Conservation (phyloP, 331 rosid species). For the Acacia concinna region DNA sequence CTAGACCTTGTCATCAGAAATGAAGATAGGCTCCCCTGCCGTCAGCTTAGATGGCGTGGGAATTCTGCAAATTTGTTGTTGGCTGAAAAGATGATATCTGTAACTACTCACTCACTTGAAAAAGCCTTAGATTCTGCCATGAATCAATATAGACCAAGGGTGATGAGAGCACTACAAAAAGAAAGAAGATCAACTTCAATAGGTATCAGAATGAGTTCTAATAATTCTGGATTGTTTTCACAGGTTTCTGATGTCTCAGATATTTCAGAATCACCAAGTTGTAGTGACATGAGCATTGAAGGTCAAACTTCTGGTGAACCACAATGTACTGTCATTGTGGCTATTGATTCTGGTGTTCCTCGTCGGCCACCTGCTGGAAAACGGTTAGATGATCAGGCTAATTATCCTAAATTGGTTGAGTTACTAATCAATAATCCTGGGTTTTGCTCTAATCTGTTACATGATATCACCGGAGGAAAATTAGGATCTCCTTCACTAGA, state of each 20-base stretch:
- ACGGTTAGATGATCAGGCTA: conserved; percentile 86
- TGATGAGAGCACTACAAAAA: conserved; percentile 61
- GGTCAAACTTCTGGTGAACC: conserved; percentile 53
- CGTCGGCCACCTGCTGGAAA: conserved; percentile 96
- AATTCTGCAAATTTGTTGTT: conserved; percentile 84
- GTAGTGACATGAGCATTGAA: conserved; percentile 42
- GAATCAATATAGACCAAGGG: conserved; percentile 65
- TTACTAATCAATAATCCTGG: conserved; percentile 75
- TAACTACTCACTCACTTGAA: conserved; percentile 53
- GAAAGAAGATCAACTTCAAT: conserved; percentile 87
- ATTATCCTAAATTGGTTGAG: conserved; percentile 91
- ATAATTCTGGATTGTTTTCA: conserved; percentile 51
- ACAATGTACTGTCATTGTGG: conserved; percentile 56
- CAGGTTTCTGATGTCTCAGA: conserved; percentile 74
- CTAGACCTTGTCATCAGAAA: conserved; percentile 93
- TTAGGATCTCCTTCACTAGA: conserved; percentile 57
- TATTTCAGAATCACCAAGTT: conserved; percentile 63
- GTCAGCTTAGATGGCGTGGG: conserved; percentile 94
- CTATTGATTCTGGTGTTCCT: conserved; percentile 96
- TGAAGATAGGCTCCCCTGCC: conserved; percentile 97
- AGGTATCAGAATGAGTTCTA: conserved; percentile 55
- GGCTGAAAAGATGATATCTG: conserved; percentile 59
- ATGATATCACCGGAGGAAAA: conserved; percentile 84
- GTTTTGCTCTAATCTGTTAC: conserved; percentile 70
- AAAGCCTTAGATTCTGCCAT: conserved; percentile 66